Conservation (phyloP, 257 asterid genomes). For the Capsicum baccatum region DNA sequence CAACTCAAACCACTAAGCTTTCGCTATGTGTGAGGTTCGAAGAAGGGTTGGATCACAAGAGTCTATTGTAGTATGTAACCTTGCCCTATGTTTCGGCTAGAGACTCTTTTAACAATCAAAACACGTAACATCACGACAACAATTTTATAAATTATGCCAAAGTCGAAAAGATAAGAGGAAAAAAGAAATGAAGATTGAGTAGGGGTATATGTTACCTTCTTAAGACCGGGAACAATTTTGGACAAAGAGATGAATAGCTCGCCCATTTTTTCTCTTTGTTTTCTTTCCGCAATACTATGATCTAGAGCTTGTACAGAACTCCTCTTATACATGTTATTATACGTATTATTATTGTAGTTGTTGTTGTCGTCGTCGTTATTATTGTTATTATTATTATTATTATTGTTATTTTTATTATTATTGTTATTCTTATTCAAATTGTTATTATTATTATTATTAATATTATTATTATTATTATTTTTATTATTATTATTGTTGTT, state of each 20-base stretch:
- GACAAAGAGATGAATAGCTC: conserved; percentile 64
- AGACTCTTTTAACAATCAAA: too few relatives aligned
- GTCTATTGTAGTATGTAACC: too few relatives aligned
- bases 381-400: too few relatives aligned
- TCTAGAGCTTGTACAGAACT: conserved; percentile 57
- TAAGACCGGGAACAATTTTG: conserved; percentile 65
- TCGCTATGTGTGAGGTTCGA: neutral
- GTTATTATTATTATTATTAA: too few relatives aligned
- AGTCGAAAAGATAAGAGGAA: neutral
- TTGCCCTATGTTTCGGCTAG: too few relatives aligned
- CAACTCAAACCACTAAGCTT: neutral
- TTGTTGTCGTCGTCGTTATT: too few relatives aligned
- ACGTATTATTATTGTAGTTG: neutral
- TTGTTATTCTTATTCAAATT: too few relatives aligned
- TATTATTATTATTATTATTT: too few relatives aligned
- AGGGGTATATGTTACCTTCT: conserved; percentile 49
- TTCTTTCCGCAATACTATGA: conserved; percentile 68
- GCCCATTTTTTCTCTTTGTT: conserved; percentile 56
- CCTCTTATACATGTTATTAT: conserved; percentile 27
- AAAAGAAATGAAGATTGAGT: neutral
- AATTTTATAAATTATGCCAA: neutral
- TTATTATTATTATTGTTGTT: too few relatives aligned
- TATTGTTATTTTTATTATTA: too few relatives aligned
- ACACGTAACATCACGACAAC: neutral
- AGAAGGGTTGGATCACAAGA: neutral